Conservation (phyloP, 2,329 filamentous ascomycete genomes). For the Stachybotrys chartarum region DNA sequence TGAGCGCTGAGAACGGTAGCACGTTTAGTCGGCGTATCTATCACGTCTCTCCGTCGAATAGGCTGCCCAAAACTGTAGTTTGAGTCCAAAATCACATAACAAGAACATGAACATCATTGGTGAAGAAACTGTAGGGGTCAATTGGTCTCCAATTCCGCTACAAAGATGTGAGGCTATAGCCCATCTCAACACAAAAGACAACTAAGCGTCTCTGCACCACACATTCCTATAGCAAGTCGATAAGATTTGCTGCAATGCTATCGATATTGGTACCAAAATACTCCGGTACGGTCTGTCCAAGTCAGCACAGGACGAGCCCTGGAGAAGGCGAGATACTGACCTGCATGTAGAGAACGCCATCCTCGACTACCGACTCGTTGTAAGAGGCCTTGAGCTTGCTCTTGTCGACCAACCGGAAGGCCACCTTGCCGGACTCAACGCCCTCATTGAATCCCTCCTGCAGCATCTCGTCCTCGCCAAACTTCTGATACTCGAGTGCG, state of each 20-base stretch:
- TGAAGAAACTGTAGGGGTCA: too few relatives aligned
- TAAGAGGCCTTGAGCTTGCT: slow-evolving; percentile 30
- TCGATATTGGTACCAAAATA: slow-evolving; percentile 29
- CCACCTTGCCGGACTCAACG: slow-evolving; percentile 33
- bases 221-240: slow-evolving; percentile 24
- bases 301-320: slow-evolving; percentile 3
- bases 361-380: slow-evolving; percentile 39
- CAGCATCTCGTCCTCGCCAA: slow-evolving; percentile 40
- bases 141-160: too few relatives aligned
- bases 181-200: too few relatives aligned
- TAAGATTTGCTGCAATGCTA: slow-evolving; percentile 24
- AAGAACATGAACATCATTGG: too few relatives aligned
- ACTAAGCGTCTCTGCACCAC: too few relatives aligned
- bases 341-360: slow-evolving; percentile 43
- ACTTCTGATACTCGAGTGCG: slow-evolving; percentile 35
- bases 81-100: too few relatives aligned
- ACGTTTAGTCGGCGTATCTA: too few relatives aligned
- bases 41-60: too few relatives aligned
- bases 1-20: too few relatives aligned
- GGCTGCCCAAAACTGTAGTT: too few relatives aligned
- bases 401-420: slow-evolving; percentile 39
- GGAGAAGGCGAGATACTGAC: slow-evolving; percentile 15
- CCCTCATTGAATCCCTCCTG: slow-evolving; percentile 41
- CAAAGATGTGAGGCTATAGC: too few relatives aligned
- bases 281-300: slow-evolving; percentile 21